A percentile compares a stretch with the other conserved stretches of the same genome.
phyloP scores from a whole-genome alignment of 2,329 filamentous ascomycete species.

The Elsinoe necatrix region DNA sequence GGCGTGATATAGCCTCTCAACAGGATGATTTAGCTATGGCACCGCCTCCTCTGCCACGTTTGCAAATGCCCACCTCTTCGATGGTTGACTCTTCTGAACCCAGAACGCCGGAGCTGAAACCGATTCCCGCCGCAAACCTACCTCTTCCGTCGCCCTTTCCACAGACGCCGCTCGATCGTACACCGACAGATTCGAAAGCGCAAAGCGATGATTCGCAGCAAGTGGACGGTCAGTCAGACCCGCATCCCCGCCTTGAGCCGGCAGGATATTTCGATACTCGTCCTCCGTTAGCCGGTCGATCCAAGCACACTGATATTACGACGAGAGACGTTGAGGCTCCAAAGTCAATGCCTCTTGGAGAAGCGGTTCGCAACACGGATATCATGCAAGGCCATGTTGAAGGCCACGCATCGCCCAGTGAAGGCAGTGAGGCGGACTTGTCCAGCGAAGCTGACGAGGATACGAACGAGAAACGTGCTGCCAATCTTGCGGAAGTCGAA shows the following conservation, averaged over 20 bases:
- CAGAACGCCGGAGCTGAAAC: slow-evolving; percentile 25
- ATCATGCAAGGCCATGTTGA: slow-evolving; percentile 1
- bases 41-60: slow-evolving; percentile 23
- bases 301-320: no score
- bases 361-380: not conserved
- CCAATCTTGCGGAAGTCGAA: not conserved
- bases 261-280: not conserved
- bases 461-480: not conserved
- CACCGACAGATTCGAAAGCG: not conserved
- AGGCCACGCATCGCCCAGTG: slow-evolving; percentile 8
- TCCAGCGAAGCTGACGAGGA: slow-evolving; percentile 1
- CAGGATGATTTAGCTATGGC: no score
- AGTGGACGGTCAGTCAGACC: not conserved
- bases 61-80: slow-evolving; percentile 20
- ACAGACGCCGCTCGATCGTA: not conserved
- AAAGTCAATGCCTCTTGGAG: not conserved
- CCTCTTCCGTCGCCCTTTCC: slow-evolving; percentile 31
- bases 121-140: slow-evolving; percentile 24
- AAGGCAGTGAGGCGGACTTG: slow-evolving; percentile 14
- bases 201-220: not conserved
- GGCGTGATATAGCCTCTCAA: no score
- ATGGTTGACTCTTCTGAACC: slow-evolving; percentile 20
- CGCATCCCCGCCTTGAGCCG: not conserved
- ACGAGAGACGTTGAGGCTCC: not conserved
- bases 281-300: not conserved